Base-by-base conservation (phyloP, 129 eudicot genomes). In the Pittosporum tobira region DNA sequence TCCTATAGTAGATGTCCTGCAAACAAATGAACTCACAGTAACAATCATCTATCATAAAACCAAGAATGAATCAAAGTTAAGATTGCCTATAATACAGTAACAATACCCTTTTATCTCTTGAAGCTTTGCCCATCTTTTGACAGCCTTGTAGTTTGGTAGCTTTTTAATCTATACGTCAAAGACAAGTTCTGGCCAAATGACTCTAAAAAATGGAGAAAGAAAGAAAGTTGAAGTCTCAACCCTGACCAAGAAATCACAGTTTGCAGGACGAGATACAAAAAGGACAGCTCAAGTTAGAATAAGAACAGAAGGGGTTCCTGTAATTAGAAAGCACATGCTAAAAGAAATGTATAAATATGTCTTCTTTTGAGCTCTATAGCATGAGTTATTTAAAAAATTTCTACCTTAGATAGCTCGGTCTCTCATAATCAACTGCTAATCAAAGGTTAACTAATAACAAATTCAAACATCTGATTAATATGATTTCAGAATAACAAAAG, bases 1-100 rank as follows among this genome's bases (percentile, higher is more conserved):
- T 91, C 65, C 98, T 80, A 45, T 91, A 91, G 70, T 91, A 86
- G 34, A 91, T 86, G 58, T 91, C 98, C 98, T 87, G 64, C 64
- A 71, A 31, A 20, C 25, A 55, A 53, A 37, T 26, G 56, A 60
- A 51, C 51, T 46, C 45, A 20, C 28, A 36, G 49, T 21, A 37
- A 48, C 15, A 37, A 22, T 15, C 8, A 40, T 30, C 51, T 21
- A 12, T 22, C 14, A 13, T 34, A 27, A 21, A 43, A 59, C 25
- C 26, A 21, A 37, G 20, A 43, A 49, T 13, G 42, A 24, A 16
- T 64, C 25, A 51, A 21, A 36, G 20, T 3, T 19, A 21, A 12
- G 2, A 34, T 27, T 10, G 16, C 20, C 40, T n/a, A 69, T 1
- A 25, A 53, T 30, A 71, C 48, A 61, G 61, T 28, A 45, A 52